These are phyloP conservation scores for Candida frijolesensis DNA, from an alignment of 1,139 yeast species.

Conservation along the genomic window DNA sequence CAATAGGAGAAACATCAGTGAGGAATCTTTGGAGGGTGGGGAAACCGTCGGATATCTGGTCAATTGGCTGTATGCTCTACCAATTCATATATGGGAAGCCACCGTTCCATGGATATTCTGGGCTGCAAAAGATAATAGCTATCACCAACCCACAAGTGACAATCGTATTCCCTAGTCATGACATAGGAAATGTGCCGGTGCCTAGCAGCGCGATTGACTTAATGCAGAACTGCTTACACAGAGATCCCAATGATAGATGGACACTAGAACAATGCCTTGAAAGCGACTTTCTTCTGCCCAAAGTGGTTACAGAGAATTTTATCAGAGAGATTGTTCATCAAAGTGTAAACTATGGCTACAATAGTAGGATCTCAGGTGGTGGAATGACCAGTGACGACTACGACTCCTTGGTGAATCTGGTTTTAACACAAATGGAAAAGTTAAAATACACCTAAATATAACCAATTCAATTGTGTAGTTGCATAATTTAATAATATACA, in stretches of 20 bases:
- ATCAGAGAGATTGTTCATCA: constrained; percentile 72
- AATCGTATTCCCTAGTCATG: constrained; percentile 66
- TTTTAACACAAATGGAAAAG: constrained; percentile 42
- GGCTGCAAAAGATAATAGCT: constrained; percentile 79
- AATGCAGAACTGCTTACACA: constrained; percentile 68
- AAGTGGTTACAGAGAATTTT: constrained; percentile 67
- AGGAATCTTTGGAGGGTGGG: constrained; percentile 83
- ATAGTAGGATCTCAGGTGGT: constrained; percentile 35
- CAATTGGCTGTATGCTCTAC: constrained; percentile 93
- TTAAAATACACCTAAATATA: constrained; percentile 31
- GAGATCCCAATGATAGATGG: constrained; percentile 73
- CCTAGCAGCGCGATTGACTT: constrained; percentile 72
- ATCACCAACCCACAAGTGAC: constrained; percentile 85
- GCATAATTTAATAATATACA: constrained; percentile 4
- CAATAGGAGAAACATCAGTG: constrained; percentile 61
- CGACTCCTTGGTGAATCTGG: constrained; percentile 44
- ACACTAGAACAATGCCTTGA: constrained; percentile 62
- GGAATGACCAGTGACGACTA: constrained; percentile 43
- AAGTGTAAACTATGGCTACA: constrained; percentile 71
- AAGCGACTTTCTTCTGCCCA: constrained; percentile 69
- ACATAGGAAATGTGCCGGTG: constrained; percentile 63
- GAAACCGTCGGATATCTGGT: constrained; percentile 96
- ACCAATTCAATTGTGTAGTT: neutral
- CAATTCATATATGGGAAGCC: constrained; percentile 95
- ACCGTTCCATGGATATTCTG: constrained; percentile 82